Evolutionary conservation across 1,284 basidiomycete genomes (phyloP), one percentile per base, ranked within the genome.

Genomic region (Ustilago xerochloae): DNA sequence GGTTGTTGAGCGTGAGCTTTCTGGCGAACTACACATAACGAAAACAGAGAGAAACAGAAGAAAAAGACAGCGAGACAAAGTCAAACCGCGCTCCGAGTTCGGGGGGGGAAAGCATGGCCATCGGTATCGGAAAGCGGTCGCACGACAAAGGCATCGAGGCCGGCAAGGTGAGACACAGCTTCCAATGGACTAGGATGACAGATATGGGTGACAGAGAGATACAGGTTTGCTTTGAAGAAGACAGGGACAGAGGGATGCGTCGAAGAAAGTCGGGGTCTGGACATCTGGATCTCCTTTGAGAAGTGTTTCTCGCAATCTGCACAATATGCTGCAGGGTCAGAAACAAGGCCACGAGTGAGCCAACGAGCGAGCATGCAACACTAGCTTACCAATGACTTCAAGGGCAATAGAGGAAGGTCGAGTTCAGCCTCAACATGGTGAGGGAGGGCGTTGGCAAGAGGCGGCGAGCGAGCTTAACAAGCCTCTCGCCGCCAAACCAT

Each of bases 101-200:
- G 52, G 43, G 35, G 48, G n/a, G n/a, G n/a, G n/a, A n/a, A n/a
- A n/a, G n/a, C n/a, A n/a, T n/a, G n/a, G n/a, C n/a, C 35, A 60
- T 22, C 33, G 28, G 48, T 43, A 49, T 43, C 56, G 38, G 30
- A 35, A 58, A 35, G 56, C 32, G n/a, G 15, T 32, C 39, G 52
- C 47, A 45, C 36, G 18, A 51, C 39, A 26, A 41, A 22, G 10
- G 28, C 20, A 52, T n/a, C 24, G 33, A 33, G 45, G 47, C 66
- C 66, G 61, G 52, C 47, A 48, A 35, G 54, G 66, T 63, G 66
- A 69, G 57, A 69, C 66, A 43, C 41, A 60, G 51, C 56, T 55
- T 63, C 55, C 29, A 62, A 55, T 45, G 13, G 30, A 9, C 43
- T 20, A 51, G 22, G 61, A 49, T 60, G 56, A 59, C 55, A 52